Conservation (phyloP, 192 early-diverging fungal species). For the Podila clonocystis region DNA sequence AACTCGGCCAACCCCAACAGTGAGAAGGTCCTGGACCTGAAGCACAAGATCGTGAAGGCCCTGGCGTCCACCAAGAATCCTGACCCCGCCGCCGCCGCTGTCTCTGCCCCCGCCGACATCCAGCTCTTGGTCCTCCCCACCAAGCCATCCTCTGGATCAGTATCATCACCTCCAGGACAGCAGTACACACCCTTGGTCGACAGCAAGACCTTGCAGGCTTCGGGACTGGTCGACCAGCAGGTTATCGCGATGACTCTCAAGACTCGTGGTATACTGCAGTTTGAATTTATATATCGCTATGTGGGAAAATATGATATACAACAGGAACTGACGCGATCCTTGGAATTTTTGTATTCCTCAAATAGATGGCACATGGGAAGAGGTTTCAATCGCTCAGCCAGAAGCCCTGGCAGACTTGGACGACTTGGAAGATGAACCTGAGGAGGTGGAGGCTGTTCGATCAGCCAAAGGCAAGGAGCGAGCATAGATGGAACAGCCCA, state of each 20-base stretch:
- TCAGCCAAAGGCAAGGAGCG: conserved; percentile 43
- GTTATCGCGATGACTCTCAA: conserved; percentile 33
- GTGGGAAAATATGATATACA: too few relatives aligned
- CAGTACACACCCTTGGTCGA: conserved; percentile 16
- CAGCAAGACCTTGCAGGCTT: conserved; percentile 17
- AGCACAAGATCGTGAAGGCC: conserved; percentile 33
- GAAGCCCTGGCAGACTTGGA: conserved; percentile 32
- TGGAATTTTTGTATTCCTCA: too few relatives aligned
- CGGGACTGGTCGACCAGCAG: conserved; percentile 44
- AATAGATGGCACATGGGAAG: conserved; percentile 37
- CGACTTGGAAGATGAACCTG: conserved; percentile 34
- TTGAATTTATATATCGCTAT: too few relatives aligned
- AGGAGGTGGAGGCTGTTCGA: conserved; percentile 23
- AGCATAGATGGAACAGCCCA: background rate
- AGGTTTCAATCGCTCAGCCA: conserved; percentile 28
- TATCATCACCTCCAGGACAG: background rate
- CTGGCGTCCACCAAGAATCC: conserved; percentile 12
- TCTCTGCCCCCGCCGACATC: conserved; percentile 14
- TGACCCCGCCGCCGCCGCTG: conserved; percentile 6
- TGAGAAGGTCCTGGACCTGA: conserved; percentile 24
- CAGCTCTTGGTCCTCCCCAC: conserved; percentile 7
- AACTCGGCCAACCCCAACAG: conserved; percentile 26
- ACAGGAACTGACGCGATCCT: too few relatives aligned
- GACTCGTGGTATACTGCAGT: conserved; percentile 14
- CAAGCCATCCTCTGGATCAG: background rate